Percentiles rank a stretch among this genome's conserved stretches.
These are phyloP conservation scores for Rubia occidens DNA, from an alignment of 305 asterid genomes.

Conservation along the genomic window DNA sequence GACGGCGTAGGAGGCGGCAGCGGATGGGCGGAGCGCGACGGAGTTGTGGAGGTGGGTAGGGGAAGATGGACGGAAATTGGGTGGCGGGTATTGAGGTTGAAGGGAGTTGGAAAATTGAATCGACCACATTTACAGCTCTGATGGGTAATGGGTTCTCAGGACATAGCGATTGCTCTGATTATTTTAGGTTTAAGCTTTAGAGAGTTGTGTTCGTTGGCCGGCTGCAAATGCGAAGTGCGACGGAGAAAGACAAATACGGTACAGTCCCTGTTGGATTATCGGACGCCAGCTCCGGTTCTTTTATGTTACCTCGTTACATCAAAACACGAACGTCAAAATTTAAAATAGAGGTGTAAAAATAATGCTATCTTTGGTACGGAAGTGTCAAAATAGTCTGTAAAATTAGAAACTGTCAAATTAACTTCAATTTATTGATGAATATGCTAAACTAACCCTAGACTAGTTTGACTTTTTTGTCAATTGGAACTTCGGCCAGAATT, in stretches of 20 bases:
- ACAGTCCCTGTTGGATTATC: too few species aligned
- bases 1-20: conserved; percentile 20
- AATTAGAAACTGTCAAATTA: too few species aligned
- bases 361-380: too few species aligned
- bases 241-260: background rate
- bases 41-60: conserved; percentile 23
- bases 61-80: conserved; percentile 16
- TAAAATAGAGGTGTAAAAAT: too few species aligned
- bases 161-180: background rate
- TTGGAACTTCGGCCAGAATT: too few species aligned
- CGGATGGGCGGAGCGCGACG: conserved; percentile 26
- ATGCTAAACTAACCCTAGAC: too few species aligned
- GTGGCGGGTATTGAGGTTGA: conserved; percentile 29
- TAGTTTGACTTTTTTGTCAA: too few species aligned
- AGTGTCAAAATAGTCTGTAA: too few species aligned
- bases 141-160: background rate
- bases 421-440: too few species aligned
- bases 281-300: too few species aligned
- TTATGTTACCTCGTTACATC: too few species aligned
- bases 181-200: background rate
- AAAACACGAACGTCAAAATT: too few species aligned
- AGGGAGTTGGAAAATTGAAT: conserved; percentile 25
- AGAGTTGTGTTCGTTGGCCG: background rate
- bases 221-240: background rate
- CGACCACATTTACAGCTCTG: conserved; percentile 37